Conservation (phyloP, 257 asterid species). For the Gynochthodes officinalis region DNA sequence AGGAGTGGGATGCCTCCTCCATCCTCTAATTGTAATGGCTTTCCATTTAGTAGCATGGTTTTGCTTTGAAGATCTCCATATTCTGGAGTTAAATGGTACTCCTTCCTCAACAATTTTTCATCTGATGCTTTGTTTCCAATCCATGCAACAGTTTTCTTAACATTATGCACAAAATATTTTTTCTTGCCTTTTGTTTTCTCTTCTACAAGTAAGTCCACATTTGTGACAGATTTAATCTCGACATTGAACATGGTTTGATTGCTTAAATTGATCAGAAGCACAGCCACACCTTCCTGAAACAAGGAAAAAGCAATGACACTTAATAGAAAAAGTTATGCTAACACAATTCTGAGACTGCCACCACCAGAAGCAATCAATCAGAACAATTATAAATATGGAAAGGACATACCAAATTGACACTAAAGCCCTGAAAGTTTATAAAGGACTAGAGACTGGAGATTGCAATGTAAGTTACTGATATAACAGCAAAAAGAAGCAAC, state of each 20-base stretch:
- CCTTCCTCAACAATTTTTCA: slow-evolving; percentile 49
- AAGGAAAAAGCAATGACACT: slow-evolving; percentile 13
- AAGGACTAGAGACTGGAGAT: too few relatives aligned
- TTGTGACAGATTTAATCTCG: slow-evolving; percentile 37
- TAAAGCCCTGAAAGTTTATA: too few relatives aligned
- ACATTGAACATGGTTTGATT: slow-evolving; percentile 43
- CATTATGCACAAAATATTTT: slow-evolving; percentile 34
- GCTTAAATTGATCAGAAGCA: slow-evolving; percentile 82
- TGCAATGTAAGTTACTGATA: too few relatives aligned
- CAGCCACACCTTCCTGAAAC: slow-evolving; percentile 67
- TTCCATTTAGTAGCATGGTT: slow-evolving; percentile 57
- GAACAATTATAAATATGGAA: background rate
- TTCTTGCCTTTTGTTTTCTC: slow-evolving; percentile 18
- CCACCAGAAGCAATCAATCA: background rate
- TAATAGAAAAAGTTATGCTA: background rate
- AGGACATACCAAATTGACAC: too few relatives aligned
- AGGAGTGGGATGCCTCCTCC: slow-evolving; percentile 50
- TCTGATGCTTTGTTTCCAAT: slow-evolving; percentile 65
- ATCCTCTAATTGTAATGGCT: slow-evolving; percentile 39
- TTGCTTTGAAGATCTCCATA: slow-evolving; percentile 51
- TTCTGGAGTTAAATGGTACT: slow-evolving; percentile 68
- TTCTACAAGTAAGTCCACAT: slow-evolving; percentile 10
- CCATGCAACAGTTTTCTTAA: slow-evolving; percentile 69
- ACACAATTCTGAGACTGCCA: background rate
- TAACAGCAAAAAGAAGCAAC: background rate